These are phyloP conservation scores for Paracorniculantispora psalliotae DNA, from an alignment of 2,329 filamentous ascomycete genomes.

Conservation along the genomic window DNA sequence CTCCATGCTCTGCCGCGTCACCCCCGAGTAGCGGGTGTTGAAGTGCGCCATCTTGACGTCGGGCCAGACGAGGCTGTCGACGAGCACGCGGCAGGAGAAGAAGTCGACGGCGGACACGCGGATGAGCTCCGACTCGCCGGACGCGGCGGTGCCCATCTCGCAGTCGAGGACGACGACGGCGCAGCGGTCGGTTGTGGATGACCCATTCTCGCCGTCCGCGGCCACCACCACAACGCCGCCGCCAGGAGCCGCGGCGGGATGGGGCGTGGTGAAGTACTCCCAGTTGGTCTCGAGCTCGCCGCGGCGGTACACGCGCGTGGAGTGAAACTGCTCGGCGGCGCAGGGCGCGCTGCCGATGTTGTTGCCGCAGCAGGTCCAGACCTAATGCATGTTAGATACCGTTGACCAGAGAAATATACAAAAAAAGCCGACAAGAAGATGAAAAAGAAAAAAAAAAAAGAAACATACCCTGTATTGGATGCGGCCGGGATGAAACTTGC, in stretches of 20 bases:
- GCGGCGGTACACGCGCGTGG: constrained; percentile 18
- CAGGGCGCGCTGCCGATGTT: constrained; percentile 22
- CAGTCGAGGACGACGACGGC: constrained; percentile 46
- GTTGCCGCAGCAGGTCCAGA: constrained; percentile 29
- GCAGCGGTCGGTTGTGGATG: background rate
- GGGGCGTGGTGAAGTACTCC: constrained; percentile 22
- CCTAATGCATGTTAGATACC: constrained; percentile 9
- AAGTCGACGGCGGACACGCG: constrained; percentile 48
- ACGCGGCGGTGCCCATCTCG: constrained; percentile 46
- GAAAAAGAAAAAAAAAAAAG: background rate
- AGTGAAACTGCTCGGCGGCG: constrained; percentile 22
- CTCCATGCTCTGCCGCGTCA: constrained; percentile 35
- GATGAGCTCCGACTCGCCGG: constrained; percentile 46
- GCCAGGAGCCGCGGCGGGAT: background rate
- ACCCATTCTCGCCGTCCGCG: no score
- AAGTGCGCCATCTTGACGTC: constrained; percentile 40
- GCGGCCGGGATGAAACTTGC: constrained; percentile 26
- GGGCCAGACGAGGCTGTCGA: constrained; percentile 48
- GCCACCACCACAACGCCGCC: background rate
- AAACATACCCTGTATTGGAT: constrained; percentile 23
- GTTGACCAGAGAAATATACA: no score
- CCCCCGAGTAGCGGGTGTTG: constrained; percentile 47
- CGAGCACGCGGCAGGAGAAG: constrained; percentile 41
- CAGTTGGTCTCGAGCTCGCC: constrained; percentile 26
- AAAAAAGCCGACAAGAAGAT: no score